phyloP scores from a whole-genome alignment of 441 rosid genomes.

The Erodium moschatum region DNA sequence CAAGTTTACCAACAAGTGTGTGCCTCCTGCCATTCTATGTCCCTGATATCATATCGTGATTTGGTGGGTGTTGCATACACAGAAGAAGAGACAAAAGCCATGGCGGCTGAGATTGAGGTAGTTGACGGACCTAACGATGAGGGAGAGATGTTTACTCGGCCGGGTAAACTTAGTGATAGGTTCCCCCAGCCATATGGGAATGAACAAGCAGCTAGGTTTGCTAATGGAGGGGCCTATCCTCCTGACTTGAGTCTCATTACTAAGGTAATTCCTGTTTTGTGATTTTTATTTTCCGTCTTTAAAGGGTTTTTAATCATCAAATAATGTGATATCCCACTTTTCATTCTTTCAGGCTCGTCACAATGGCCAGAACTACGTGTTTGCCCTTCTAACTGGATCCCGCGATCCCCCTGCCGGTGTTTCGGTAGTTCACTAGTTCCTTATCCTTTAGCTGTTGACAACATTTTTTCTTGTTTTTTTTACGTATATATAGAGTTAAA shows the following conservation, averaged over 20 bases:
- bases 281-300: not conserved
- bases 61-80: constrained; percentile 97
- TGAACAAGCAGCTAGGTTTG: constrained; percentile 97
- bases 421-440: constrained; percentile 36
- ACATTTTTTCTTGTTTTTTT: not conserved
- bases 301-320: constrained; percentile 13
- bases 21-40: constrained; percentile 99
- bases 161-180: constrained; percentile 97
- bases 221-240: constrained; percentile 99
- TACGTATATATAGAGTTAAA: too few relatives aligned
- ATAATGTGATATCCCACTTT: constrained; percentile 10
- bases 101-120: constrained; percentile 99
- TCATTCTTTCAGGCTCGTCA: constrained; percentile 78
- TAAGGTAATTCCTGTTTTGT: constrained; percentile 44
- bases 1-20: constrained; percentile 97
- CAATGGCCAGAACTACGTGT: constrained; percentile 94
- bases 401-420: constrained; percentile 99
- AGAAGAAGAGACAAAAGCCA: constrained; percentile 93
- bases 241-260: constrained; percentile 98
- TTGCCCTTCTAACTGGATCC: constrained; percentile 91
- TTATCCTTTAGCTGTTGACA: not conserved
- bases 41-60: constrained; percentile 89
- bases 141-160: constrained; percentile 98
- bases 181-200: constrained; percentile 84
- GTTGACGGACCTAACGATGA: constrained; percentile 99